phyloP scores from a whole-genome alignment of 139 green algal genomes.

The Diplosphaera chodatii region DNA sequence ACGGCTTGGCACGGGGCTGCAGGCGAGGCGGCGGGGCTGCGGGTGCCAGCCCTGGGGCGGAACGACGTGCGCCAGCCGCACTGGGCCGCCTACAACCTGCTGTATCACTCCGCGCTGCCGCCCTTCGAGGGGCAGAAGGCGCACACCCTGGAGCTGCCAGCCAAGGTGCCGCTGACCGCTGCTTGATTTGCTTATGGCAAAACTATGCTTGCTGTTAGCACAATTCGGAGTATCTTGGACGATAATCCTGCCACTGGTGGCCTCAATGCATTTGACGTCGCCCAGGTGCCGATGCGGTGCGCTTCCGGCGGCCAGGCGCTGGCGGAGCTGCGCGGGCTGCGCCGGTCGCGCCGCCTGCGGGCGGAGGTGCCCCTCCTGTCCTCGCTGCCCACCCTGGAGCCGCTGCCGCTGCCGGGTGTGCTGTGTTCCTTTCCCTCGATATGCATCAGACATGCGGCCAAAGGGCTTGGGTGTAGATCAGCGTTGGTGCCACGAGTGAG shows the following conservation, averaged over 20 bases:
- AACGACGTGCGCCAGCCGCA: conserved; percentile 22
- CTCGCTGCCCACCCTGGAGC: background rate
- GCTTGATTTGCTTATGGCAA: no score
- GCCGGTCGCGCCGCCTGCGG: background rate
- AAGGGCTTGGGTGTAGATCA: no score
- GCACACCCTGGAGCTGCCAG: conserved; percentile 20
- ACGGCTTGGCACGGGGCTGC: background rate
- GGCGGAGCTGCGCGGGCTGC: background rate
- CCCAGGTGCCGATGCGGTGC: background rate
- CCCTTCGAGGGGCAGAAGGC: conserved; percentile 1
- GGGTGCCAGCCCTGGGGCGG: conserved; percentile 28
- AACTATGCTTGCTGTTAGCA: no score
- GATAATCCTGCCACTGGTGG: no score
- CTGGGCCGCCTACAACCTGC: conserved; percentile 15
- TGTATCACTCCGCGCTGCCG: conserved; percentile 13
- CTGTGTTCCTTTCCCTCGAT: no score
- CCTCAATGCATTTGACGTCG: background rate
- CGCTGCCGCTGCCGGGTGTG: background rate
- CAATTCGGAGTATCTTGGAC: no score
- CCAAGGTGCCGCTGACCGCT: background rate
- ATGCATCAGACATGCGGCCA: no score
- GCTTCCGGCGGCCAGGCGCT: background rate
- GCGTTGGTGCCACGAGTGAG: no score
- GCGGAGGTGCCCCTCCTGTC: background rate
- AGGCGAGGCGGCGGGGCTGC: conserved; percentile 43